Percentiles rank a stretch among this genome's conserved stretches.
Conservation (phyloP, 208 protist species). For the Entamoeba histolytica region DNA sequence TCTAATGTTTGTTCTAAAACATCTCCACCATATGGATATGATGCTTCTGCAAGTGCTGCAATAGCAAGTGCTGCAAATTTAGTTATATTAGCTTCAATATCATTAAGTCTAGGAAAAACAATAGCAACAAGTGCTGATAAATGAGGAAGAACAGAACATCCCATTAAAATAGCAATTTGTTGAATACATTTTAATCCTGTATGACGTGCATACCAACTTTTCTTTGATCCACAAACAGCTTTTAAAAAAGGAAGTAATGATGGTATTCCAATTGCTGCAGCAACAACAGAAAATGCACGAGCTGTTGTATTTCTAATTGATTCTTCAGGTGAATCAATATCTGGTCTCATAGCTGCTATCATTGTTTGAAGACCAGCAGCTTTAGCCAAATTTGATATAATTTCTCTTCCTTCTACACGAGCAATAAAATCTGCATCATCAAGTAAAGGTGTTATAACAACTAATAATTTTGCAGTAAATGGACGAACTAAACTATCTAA, state of each 20-base stretch:
- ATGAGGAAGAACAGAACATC: constrained; percentile 79
- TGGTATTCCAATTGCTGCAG: constrained; percentile 74
- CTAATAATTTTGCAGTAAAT: constrained; percentile 88
- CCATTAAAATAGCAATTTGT: constrained; percentile 79
- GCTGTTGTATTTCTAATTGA: constrained; percentile 88
- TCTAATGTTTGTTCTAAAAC: neutral
- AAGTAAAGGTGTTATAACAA: constrained; percentile 74
- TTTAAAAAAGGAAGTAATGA: constrained; percentile 76
- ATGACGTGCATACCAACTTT: constrained; percentile 69
- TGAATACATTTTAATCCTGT: constrained; percentile 82
- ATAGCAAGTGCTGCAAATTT: constrained; percentile 13
- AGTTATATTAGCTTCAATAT: neutral
- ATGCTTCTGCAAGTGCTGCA: neutral
- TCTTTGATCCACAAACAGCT: constrained; percentile 77
- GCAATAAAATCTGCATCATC: constrained; percentile 86
- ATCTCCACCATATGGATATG: neutral
- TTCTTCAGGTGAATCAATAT: constrained; percentile 85
- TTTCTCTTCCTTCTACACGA: constrained; percentile 87
- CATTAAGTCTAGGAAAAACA: constrained; percentile 62
- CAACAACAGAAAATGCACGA: constrained; percentile 78
- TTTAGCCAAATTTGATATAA: constrained; percentile 87
- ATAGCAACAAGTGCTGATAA: constrained; percentile 71
- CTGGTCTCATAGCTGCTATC: constrained; percentile 81
- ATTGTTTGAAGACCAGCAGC: constrained; percentile 84
- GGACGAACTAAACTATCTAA: constrained; percentile 75